A percentile compares a stretch with the other conserved stretches of the same genome.
These are phyloP conservation scores for Streptanthus diversifolius DNA, from an alignment of 345 rosid genomes.

Conservation along the genomic window DNA sequence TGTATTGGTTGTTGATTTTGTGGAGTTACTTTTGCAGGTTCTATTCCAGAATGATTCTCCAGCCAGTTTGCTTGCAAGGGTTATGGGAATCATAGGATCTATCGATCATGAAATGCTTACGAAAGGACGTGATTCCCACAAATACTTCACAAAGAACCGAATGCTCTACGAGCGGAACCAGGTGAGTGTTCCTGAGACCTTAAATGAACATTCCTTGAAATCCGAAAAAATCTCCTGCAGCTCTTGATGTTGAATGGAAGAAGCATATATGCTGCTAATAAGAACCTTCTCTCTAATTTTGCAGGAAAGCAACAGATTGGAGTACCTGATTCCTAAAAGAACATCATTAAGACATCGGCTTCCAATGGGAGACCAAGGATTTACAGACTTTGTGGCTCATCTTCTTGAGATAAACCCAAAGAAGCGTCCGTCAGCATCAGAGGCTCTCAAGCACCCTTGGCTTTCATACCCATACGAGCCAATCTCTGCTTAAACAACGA, in stretches of 20 bases:
- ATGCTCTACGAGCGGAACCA: slow-evolving; percentile 97
- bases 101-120: slow-evolving; percentile 82
- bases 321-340: slow-evolving; percentile 89
- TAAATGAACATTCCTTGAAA: background rate
- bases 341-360: slow-evolving; percentile 88
- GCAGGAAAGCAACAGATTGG: slow-evolving; percentile 88
- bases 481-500: slow-evolving; percentile 61
- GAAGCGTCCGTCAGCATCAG: slow-evolving; percentile 89
- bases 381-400: slow-evolving; percentile 86
- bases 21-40: slow-evolving; percentile 44
- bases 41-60: slow-evolving; percentile 99
- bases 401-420: slow-evolving; percentile 95
- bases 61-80: slow-evolving; percentile 87
- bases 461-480: slow-evolving; percentile 95
- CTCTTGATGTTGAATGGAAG: background rate
- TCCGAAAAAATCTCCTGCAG: background rate
- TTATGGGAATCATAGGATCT: slow-evolving; percentile 77
- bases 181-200: slow-evolving; percentile 40
- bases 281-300: background rate
- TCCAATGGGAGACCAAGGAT: slow-evolving; percentile 99
- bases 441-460: slow-evolving; percentile 98
- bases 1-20: background rate
- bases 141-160: slow-evolving; percentile 86
- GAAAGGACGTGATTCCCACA: slow-evolving; percentile 90
- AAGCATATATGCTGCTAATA: background rate